Evolutionary conservation across 257 asterid genomes (phyloP).

Genomic region (Jacaranda mimosifolia): DNA sequence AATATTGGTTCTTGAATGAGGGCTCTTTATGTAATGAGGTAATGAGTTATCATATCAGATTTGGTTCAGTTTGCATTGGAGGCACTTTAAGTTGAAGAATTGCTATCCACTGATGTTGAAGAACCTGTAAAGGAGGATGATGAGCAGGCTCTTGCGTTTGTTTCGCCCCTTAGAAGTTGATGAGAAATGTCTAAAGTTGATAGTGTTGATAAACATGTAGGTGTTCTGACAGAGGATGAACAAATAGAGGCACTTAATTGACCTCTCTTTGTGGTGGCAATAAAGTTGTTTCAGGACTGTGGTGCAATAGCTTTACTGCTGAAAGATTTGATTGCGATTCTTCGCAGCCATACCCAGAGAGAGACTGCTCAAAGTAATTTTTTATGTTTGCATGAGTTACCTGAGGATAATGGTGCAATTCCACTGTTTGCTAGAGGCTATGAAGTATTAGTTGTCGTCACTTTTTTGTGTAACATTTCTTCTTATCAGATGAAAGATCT

Average conservation of each 20-base stretch:
- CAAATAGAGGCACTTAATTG: background rate
- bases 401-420: background rate
- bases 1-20: conserved; percentile 1
- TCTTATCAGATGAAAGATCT: too few species aligned
- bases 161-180: background rate
- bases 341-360: background rate
- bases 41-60: background rate
- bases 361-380: background rate
- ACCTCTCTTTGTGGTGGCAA: background rate
- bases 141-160: background rate
- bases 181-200: background rate
- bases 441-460: too few species aligned
- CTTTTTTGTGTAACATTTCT: too few species aligned
- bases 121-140: background rate
- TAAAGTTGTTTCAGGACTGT: background rate
- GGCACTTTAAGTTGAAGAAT: background rate
- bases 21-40: background rate
- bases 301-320: background rate
- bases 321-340: background rate
- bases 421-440: background rate
- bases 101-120: background rate
- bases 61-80: background rate
- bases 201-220: background rate
- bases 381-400: background rate
- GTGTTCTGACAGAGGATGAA: background rate